phyloP scores from a whole-genome alignment of 768 basidiomycete genomes.

The Lyophyllum shimeji region DNA sequence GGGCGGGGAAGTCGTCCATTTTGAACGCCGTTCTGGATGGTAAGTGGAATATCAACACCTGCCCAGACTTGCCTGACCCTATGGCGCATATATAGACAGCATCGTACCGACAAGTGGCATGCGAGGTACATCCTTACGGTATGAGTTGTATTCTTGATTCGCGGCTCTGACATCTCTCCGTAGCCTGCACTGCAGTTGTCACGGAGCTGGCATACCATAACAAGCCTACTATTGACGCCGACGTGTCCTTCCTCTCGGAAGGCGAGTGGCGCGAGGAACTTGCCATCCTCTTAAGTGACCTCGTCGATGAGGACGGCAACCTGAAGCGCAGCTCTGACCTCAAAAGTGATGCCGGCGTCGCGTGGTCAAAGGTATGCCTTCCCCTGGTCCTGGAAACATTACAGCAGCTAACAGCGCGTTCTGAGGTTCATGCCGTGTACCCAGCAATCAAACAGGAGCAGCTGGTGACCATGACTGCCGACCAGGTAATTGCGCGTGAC shows the following conservation, averaged over 20 bases:
- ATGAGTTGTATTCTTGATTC: no score
- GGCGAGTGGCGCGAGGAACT: slow-evolving; percentile 60
- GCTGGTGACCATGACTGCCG: slow-evolving; percentile 46
- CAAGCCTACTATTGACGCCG: slow-evolving; percentile 55
- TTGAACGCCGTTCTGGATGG: slow-evolving; percentile 64
- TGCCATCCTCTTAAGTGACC: slow-evolving; percentile 51
- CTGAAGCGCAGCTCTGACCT: slow-evolving; percentile 52
- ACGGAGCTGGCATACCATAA: slow-evolving; percentile 60
- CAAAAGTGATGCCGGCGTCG: slow-evolving; percentile 59
- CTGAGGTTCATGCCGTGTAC: slow-evolving; percentile 65
- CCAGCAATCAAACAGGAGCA: slow-evolving; percentile 48
- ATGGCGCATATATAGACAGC: slow-evolving; percentile 34
- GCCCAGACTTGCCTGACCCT: background rate
- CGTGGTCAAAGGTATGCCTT: slow-evolving; percentile 54
- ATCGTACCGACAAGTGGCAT: slow-evolving; percentile 68
- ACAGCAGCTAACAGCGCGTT: background rate
- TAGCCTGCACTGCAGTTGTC: slow-evolving; percentile 67
- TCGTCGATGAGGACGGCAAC: slow-evolving; percentile 59
- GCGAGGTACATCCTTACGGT: slow-evolving; percentile 40
- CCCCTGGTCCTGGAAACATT: background rate
- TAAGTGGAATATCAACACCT: slow-evolving; percentile 15
- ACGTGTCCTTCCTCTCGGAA: slow-evolving; percentile 56
- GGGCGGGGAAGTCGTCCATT: slow-evolving; percentile 61
- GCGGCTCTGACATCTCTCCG: background rate
- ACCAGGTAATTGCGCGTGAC: slow-evolving; percentile 51